Conservation (phyloP, 2,329 filamentous ascomycete species). For the Aspergillus jensenii region DNA sequence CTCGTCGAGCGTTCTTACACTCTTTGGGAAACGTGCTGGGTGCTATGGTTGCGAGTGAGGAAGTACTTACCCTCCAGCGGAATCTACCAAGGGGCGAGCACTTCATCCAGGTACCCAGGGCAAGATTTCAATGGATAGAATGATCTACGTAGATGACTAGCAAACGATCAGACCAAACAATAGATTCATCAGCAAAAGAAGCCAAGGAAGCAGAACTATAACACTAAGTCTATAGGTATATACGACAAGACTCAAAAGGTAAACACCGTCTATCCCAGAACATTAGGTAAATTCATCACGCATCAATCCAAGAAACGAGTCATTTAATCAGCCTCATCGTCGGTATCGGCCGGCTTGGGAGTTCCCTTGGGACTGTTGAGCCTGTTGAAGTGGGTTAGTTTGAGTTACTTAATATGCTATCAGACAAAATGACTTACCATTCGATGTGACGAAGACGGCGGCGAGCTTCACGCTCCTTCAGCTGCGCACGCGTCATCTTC, state of each 20-base stretch:
- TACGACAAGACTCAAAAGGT: slow-evolving; percentile 6
- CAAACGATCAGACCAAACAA: not conserved
- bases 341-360: slow-evolving; percentile 72
- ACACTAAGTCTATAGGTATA: slow-evolving; percentile 11
- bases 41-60: no score
- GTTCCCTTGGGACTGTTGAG: slow-evolving; percentile 84
- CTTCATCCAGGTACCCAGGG: no score
- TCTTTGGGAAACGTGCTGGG: no score
- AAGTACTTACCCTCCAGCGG: no score
- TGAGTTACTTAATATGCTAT: slow-evolving; percentile 5
- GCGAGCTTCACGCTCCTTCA: slow-evolving; percentile 89
- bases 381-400: slow-evolving; percentile 53
- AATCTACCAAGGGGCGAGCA: no score
- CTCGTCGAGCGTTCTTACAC: no score
- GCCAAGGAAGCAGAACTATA: not conserved
- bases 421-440: slow-evolving; percentile 41
- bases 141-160: no score
- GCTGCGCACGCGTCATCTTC: slow-evolving; percentile 96
- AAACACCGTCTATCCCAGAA: slow-evolving; percentile 11
- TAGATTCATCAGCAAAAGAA: not conserved
- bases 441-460: slow-evolving; percentile 79
- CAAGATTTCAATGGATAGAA: no score
- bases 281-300: slow-evolving; percentile 5
- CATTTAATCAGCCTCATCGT: slow-evolving; percentile 61
- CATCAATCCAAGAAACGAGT: slow-evolving; percentile 7